These are phyloP conservation scores for Trichoderma pleuroti DNA, from an alignment of 2,329 filamentous ascomycete species.

Conservation along the genomic window DNA sequence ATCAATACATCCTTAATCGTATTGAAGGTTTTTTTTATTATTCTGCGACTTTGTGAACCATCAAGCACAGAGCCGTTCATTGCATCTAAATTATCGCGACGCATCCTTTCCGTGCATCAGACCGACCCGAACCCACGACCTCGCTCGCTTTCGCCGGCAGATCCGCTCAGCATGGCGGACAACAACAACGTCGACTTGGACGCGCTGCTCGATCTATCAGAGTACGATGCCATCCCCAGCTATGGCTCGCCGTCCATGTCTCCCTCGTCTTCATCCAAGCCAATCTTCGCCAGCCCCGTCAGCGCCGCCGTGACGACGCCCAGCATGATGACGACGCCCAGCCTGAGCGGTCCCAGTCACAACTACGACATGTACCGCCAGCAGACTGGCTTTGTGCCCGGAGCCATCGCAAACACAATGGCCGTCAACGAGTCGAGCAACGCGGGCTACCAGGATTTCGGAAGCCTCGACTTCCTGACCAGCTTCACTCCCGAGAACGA, in stretches of 20 bases:
- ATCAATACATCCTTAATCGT: conserved; percentile 21
- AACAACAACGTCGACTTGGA: conserved; percentile 53
- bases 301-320: conserved; percentile 53
- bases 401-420: conserved; percentile 75
- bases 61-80: neutral
- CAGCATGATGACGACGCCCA: conserved; percentile 55
- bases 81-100: neutral
- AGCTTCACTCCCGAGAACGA: conserved; percentile 60
- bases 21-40: neutral
- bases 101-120: neutral
- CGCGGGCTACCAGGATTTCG: conserved; percentile 50
- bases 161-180: conserved; percentile 36
- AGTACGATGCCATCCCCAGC: conserved; percentile 56
- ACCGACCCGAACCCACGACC: neutral
- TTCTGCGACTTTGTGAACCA: neutral
- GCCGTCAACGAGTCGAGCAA: conserved; percentile 66
- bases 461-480: conserved; percentile 49
- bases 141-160: neutral
- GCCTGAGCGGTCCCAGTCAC: conserved; percentile 79
- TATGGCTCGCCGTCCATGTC: conserved; percentile 61
- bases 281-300: conserved; percentile 50
- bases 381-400: conserved; percentile 86
- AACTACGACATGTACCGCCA: conserved; percentile 95
- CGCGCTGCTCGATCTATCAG: conserved; percentile 57
- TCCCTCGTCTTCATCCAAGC: conserved; percentile 51